Evolutionary conservation across 192 early-diverging fungal species (phyloP), one percentile per base, ranked within the genome.

Genomic region (Thamnidium elegans): DNA sequence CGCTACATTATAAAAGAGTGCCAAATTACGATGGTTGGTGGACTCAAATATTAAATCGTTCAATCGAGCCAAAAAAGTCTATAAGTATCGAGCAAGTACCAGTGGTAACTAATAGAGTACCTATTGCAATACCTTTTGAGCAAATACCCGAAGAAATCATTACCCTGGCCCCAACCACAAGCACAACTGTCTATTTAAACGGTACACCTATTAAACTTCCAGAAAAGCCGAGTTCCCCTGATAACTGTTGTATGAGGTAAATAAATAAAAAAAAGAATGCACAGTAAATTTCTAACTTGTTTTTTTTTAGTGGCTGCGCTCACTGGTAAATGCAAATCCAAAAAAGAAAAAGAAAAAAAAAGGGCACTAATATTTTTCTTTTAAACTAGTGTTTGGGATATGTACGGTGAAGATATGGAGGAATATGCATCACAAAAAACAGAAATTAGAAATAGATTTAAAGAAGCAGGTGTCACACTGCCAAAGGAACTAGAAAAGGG

Each of bases 381-480:
- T 23, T 45, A 21, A 8, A 68, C 15, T 20, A 70, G 69, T 54
- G 69, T 70, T 7, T 70, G 63, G 62, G 69, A 70, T 36, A 31
- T 70, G 17, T 70, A 70, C 17, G 55, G 65, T 19, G 69, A 70
- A 51, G 69, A 64, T 6, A 65, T 70, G 20, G 63, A 58, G 17
- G 62, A 70, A 7, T 70, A 60, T 31, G 10, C 34, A 32, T 62
- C 48, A n/a, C 47, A 53, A 42, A 70, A 59, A 44, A n/a, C 48
- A 45, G 10, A 30, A 4, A 20, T 70, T 11, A 46, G 58, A 19
- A 5, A 65, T 3, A 39, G 47, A 44, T 50, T 70, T 30, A 17
- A 36, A 21, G 39, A 62, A 10, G 56, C 55, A 31, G 50, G 56
- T 3, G 63, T 44, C 7, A 6, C 42, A 3, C 15, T 70, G n/a